Base-by-base conservation (phyloP, 1,284 basidiomycete species). In the Leccinum pachyderme region DNA sequence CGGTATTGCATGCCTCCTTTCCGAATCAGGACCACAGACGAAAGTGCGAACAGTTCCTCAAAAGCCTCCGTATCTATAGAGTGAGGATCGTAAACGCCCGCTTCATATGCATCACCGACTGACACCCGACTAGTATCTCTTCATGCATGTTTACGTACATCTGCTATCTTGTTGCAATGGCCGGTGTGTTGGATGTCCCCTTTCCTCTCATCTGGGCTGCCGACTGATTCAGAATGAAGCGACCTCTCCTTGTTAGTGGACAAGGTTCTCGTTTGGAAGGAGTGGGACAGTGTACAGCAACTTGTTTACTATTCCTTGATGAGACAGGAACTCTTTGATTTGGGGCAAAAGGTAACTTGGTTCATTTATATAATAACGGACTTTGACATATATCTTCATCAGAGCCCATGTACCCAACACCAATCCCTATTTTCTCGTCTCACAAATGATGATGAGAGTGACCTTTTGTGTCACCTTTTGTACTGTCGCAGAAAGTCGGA, bases 61-160 rank as follows among this genome's bases (percentile, higher is more conserved):
- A 32, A 0, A 1, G 25, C 45, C 51, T 71, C 35, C 59, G 56
- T 27, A 47, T 70, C 4, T 45, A 68, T 39, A 69, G n/a, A 45
- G 66, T 72, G 35, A 57, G 54, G 25, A n/a, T 29, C 18, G 2
- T 5, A 52, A 24, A 11, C n/a, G 33, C 44, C 5, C 25, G 47
- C 51, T 3, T 12, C 7, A 2, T 24, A 18, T n/a, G 29, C 11
- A 6, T 28, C 35, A 28, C 37, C 37, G 28, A 15, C 48, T 66
- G 49, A 67, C 51, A 11, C 22, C 5, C 24, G 22, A 39, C 50
- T 49, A 67, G 66, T n/a, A 61, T 52, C 54, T 72, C 29, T 66
- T 68, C 25, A 51, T 67, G 54, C 47, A 67, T 43, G 62, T 56
- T 5, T 72, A 58, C 46, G 39, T 58, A 22, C 68, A 72, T 51